These are phyloP conservation scores for Paraphoma sp. DNA, from an alignment of 2,329 filamentous ascomycete genomes.

Conservation along the genomic window DNA sequence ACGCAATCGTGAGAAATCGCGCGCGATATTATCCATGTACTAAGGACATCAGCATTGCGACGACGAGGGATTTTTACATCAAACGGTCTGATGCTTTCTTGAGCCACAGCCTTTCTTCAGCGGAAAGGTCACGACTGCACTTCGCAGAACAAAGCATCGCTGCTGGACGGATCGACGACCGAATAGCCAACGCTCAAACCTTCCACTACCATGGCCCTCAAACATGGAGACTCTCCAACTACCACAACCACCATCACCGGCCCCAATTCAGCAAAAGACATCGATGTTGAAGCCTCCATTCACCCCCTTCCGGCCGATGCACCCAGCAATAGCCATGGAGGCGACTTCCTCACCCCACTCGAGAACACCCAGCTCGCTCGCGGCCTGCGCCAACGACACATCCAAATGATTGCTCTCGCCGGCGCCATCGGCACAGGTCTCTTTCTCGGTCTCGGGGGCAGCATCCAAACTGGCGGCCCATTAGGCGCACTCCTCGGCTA, in stretches of 20 bases:
- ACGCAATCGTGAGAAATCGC: neutral
- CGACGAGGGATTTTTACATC: too few species aligned
- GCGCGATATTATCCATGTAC: neutral
- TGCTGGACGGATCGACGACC: too few species aligned
- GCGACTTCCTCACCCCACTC: neutral
- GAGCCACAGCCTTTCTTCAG: too few species aligned
- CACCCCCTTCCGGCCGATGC: neutral
- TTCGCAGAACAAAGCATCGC: too few species aligned
- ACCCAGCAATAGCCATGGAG: neutral
- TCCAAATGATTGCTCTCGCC: slow-evolving; percentile 64
- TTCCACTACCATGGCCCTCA: too few species aligned
- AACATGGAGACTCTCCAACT: too few species aligned
- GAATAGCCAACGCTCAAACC: too few species aligned
- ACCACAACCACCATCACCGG: neutral
- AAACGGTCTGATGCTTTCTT: too few species aligned
- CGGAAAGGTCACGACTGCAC: too few species aligned
- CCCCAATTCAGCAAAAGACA: neutral
- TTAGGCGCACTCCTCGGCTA: slow-evolving; percentile 61
- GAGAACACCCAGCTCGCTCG: slow-evolving; percentile 26
- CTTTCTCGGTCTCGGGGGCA: slow-evolving; percentile 62
- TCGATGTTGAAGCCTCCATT: neutral
- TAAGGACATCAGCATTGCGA: neutral
- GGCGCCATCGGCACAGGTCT: slow-evolving; percentile 63
- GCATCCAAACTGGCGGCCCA: slow-evolving; percentile 60
- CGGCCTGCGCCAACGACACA: slow-evolving; percentile 56